Percentiles rank a stretch among this genome's conserved stretches.
Evolutionary conservation across 192 early-diverging fungal species (phyloP).

Genomic region (Diversispora eburnea): DNA sequence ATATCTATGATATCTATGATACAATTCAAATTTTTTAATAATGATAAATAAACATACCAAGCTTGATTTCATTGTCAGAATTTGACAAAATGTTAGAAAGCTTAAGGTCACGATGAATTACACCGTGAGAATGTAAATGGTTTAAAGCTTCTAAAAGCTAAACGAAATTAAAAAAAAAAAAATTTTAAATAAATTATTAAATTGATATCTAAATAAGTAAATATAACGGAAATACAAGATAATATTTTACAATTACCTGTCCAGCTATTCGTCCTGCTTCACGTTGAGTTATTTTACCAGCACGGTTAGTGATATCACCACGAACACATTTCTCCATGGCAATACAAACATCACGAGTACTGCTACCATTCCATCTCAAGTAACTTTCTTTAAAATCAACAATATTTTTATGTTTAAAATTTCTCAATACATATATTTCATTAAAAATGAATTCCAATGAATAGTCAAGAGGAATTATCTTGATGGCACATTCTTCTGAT

Average conservation of each 20-base stretch:
- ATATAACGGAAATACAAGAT: too few species aligned
- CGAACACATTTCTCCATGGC: constrained; percentile 30
- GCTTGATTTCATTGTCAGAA: constrained; percentile 26
- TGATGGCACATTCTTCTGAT: constrained; percentile 22
- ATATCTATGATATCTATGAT: background rate
- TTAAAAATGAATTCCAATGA: constrained; percentile 31
- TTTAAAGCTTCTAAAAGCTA: constrained; percentile 20
- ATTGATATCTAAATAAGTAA: background rate
- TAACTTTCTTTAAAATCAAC: constrained; percentile 27
- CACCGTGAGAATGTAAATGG: constrained; percentile 20
- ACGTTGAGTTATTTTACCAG: constrained; percentile 21
- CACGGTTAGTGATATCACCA: constrained; percentile 26
- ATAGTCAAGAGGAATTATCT: constrained; percentile 24
- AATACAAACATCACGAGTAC: constrained; percentile 27
- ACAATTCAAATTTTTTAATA: too few species aligned
- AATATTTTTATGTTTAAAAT: constrained; percentile 27
- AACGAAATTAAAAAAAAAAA: constrained; percentile 5
- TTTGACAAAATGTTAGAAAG: constrained; percentile 18
- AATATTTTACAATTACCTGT: constrained; percentile 4
- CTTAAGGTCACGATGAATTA: constrained; percentile 31
- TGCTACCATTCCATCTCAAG: constrained; percentile 25
- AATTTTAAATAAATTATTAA: background rate
- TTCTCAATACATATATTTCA: constrained; percentile 24
- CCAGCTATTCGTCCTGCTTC: constrained; percentile 26
- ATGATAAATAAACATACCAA: constrained; percentile 21